Evolutionary conservation across 768 basidiomycete species (phyloP), one percentile per base, ranked within the genome.

Genomic region (Boletus rubropictus): DNA sequence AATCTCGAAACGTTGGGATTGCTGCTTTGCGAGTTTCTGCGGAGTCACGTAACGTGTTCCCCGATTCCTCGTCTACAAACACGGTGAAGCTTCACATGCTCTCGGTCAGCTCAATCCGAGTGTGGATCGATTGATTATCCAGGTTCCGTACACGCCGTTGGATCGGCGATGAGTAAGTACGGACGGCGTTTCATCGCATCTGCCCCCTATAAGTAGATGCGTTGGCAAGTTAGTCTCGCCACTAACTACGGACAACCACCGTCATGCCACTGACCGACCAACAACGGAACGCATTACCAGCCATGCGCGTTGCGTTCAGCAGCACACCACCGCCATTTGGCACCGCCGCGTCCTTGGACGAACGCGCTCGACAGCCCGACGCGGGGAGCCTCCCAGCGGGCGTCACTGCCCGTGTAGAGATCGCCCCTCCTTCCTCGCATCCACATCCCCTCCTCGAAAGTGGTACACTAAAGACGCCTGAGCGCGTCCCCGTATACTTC

Each of bases 401-500:
- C 21, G 11, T 61, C 24, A 46, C 39, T 0, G 44, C 43, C 10
- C 42, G 17, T 15, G 24, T 60, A 7, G 59, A 61, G 33, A 56
- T 55, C 32, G 59, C 59, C 0, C 50, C 53, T 2, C 49, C 59
- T 5, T 55, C 51, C 1, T 3, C 48, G 0, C n/a, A 46, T 0
- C 47, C 42, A 22, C 46, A 43, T 34, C 39, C 48, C 4, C 41
- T 48, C 21, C 22, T 46, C 24, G 14, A 31, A 7, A 20, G n/a
- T 14, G 5, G 27, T 17, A n/a, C 32, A 1, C 40, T 61, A 22
- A 58, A 34, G 21, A 3, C 39, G 2, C 50, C 62, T 5, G 59
- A 54, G n/a, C 52, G 40, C 11, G 56, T 58, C 14, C 59, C 59
- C 2, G 0, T 64, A 33, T 62, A 45, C 20, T 62, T 60, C 24